Evolutionary conservation across 768 basidiomycete genomes (phyloP).

Genomic region (Trametes maxima): DNA sequence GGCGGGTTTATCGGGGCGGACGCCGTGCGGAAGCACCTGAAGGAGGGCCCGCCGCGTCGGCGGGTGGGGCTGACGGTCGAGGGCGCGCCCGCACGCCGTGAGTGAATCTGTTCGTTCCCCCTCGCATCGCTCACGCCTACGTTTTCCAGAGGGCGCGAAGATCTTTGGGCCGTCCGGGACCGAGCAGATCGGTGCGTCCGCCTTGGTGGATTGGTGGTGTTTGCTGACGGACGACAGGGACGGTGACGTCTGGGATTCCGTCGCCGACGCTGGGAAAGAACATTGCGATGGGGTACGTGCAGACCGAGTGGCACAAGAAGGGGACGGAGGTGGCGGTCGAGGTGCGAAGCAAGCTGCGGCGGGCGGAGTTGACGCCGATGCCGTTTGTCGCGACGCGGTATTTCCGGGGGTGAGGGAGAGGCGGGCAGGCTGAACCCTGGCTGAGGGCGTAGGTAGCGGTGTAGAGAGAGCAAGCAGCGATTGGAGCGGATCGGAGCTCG

Average conservation of each 20-base stretch:
- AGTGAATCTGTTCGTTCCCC: slow-evolving; percentile 31
- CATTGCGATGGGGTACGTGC: slow-evolving; percentile 95
- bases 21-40: slow-evolving; percentile 71
- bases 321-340: slow-evolving; percentile 85
- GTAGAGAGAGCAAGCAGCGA: too few species aligned
- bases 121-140: slow-evolving; percentile 7
- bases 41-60: slow-evolving; percentile 73
- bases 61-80: slow-evolving; percentile 84
- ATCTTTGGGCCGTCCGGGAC: slow-evolving; percentile 59
- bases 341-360: slow-evolving; percentile 78
- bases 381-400: slow-evolving; percentile 88
- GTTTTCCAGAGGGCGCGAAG: slow-evolving; percentile 69
- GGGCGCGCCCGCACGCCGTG: slow-evolving; percentile 85
- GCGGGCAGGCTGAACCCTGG: background rate
- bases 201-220: background rate
- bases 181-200: slow-evolving; percentile 61
- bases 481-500: too few species aligned
- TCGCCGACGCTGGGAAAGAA: slow-evolving; percentile 88
- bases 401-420: slow-evolving; percentile 58
- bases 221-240: slow-evolving; percentile 43
- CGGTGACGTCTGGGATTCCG: slow-evolving; percentile 93
- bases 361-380: slow-evolving; percentile 77
- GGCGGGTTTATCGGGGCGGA: slow-evolving; percentile 82
- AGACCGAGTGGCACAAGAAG: slow-evolving; percentile 84
- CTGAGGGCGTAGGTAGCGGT: background rate